Evolutionary conservation across 495 filamentous ascomycete genomes (phyloP).

Genomic region (Lepidopterella palustris): DNA sequence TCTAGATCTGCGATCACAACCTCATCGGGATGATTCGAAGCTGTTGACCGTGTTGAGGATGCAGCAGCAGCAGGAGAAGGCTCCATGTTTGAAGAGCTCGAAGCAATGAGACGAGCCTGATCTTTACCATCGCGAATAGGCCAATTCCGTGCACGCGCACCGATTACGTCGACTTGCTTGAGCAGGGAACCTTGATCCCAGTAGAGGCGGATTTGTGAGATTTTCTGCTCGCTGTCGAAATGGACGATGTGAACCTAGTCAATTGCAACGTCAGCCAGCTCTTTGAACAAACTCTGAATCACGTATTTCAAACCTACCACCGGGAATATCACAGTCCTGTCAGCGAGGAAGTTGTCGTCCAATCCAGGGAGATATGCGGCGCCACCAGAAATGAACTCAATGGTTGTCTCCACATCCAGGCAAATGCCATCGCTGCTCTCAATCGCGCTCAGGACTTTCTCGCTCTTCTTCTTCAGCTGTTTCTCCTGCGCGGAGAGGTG

Average conservation of each 20-base stretch:
- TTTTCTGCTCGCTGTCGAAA: slow-evolving; percentile 69
- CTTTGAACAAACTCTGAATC: not conserved
- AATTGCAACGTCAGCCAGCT: slow-evolving; percentile 5
- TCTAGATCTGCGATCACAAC: slow-evolving; percentile 21
- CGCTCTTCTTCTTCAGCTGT: slow-evolving; percentile 69
- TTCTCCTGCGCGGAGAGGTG: slow-evolving; percentile 62
- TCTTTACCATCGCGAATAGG: slow-evolving; percentile 86
- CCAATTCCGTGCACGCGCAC: slow-evolving; percentile 80
- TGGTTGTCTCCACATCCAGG: slow-evolving; percentile 70
- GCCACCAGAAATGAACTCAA: slow-evolving; percentile 75
- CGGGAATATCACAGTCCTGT: slow-evolving; percentile 72
- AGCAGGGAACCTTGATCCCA: slow-evolving; percentile 95
- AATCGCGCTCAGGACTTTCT: slow-evolving; percentile 64
- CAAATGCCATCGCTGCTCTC: slow-evolving; percentile 63
- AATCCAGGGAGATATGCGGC: slow-evolving; percentile 83
- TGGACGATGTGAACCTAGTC: slow-evolving; percentile 79
- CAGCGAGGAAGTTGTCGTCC: slow-evolving; percentile 90
- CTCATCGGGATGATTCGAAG: slow-evolving; percentile 20
- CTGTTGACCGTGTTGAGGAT: slow-evolving; percentile 17
- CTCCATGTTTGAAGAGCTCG: slow-evolving; percentile 30
- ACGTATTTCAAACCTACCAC: slow-evolving; percentile 55
- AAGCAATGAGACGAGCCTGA: slow-evolving; percentile 66
- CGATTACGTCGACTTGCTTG: slow-evolving; percentile 91
- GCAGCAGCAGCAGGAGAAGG: slow-evolving; percentile 17
- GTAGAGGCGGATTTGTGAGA: slow-evolving; percentile 75